Evolutionary conservation across 805 yeast genomes (phyloP).

Genomic region (Wickerhamiella domercqiae): DNA sequence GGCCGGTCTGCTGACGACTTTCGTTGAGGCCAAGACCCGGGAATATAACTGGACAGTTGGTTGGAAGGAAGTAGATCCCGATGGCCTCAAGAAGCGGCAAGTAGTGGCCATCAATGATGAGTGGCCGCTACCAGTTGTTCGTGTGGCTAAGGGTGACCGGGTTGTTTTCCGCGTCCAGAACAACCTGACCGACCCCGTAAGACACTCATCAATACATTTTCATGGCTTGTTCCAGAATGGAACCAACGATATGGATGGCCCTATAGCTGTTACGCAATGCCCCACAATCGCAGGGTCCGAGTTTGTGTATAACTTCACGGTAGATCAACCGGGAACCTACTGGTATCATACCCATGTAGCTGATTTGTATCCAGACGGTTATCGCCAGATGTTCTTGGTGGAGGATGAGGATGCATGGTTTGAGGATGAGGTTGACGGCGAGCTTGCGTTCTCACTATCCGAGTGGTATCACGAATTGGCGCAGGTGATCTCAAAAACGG

Average conservation of each 20-base stretch:
- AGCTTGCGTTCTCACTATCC: conserved; percentile 45
- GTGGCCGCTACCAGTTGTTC: conserved; percentile 79
- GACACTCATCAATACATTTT: conserved; percentile 73
- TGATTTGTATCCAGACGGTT: conserved; percentile 88
- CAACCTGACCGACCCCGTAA: conserved; percentile 38
- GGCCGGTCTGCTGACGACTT: no score
- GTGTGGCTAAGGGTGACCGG: conserved; percentile 66
- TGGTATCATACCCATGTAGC: conserved; percentile 95
- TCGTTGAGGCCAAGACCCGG: no score
- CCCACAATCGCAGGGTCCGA: conserved; percentile 68
- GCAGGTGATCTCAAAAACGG: conserved; percentile 30
- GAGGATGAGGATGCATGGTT: conserved; percentile 53
- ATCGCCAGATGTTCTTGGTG: conserved; percentile 44
- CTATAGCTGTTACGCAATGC: conserved; percentile 77
- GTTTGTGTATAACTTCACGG: conserved; percentile 74
- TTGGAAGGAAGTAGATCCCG: conserved; percentile 34
- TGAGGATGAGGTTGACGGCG: conserved; percentile 57
- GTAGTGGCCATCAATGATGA: conserved; percentile 51
- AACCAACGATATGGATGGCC: conserved; percentile 76
- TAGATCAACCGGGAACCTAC: conserved; percentile 75
- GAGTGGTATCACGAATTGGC: conserved; percentile 80
- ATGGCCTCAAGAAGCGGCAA: conserved; percentile 35
- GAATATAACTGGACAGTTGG: conserved; percentile 26
- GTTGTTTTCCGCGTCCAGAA: conserved; percentile 60
- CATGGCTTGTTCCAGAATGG: conserved; percentile 84